Base-by-base conservation (phyloP, 768 basidiomycete species). In the Lactarius akahatsu region DNA sequence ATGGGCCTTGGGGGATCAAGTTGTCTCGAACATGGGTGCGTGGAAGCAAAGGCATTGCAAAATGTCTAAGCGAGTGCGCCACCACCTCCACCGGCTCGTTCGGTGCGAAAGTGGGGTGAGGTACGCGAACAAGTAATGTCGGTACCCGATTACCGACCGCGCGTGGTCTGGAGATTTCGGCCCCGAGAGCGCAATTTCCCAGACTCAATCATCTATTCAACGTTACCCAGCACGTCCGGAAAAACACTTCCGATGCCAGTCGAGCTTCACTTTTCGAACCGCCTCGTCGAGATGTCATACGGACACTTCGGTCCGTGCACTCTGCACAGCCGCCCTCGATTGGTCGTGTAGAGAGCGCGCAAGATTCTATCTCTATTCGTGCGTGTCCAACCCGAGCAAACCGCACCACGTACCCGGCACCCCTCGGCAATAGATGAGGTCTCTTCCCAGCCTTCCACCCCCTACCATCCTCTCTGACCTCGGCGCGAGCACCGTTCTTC, bases 61-160 rank as follows among this genome's bases (percentile, higher is more conserved):
- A 52, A 28, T 52, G 23, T 52, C 50, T 15, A 52, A 52, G 23
- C 26, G 50, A 26, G 11, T 7, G 26, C 26, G 11, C 26, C 26
- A 26, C 11, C 26, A 52, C 50, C 15, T 26, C 15, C 57, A 54
- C 30, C 63, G 63, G 58, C 57, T 41, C 58, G 26, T 64, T 64
- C 63, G 63, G 63, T 59, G 50, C 57, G 58, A 26, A 40, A 9
- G 57, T 64, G 57, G 26, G 58, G 45, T 36, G 16, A n/a, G 28
- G 26, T 32, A 23, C 16, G 13, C 16, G 62, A 28, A 15, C 34
- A 34, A 45, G 1, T 32, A 26, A 34, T 43, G 55, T 16, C 41
- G 40, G 26, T 43, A 9, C 23, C 62, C 20, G 23, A 52, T 23
- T 26, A 30, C 55, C 55, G 55, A 56, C 55, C 50, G 13, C 26